Base-by-base conservation (phyloP, 345 rosid species). In the Fremontodendron californicum region DNA sequence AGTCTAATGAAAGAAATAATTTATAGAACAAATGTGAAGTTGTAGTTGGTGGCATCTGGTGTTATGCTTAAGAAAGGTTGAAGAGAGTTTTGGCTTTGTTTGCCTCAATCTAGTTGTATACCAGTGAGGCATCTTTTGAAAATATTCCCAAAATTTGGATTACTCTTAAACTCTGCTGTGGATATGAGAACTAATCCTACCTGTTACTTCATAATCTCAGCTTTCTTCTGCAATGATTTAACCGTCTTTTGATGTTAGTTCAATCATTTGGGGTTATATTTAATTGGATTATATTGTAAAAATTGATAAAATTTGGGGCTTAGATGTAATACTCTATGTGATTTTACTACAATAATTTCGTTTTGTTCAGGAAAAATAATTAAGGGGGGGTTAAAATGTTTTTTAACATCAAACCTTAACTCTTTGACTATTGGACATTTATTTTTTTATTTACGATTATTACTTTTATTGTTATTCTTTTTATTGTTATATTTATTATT, bases 201-300 rank as follows among this genome's bases (percentile, higher is more conserved):
- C 6, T 63, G 23, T 63, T 63, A 37, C 9, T 16, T 63, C 43
- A 37, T 40, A 4, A 5, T 40, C 31, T 40, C 33, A 67, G 11
- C 2, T 19, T 18, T 18, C 10, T 0, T 15, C 66, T 33, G 19
- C 40, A 6, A 15, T 37, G 29, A 19, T 37, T 18, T 37, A 8
- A 37, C 0, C 2, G 9, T 21, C 18, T 9, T 66, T 42, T 12
- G n/a, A 21, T 11, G 71, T 40, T 40, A 40, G n/a, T 66, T 66
- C 9, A 40, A 51, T 66, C 51, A 66, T 65, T 66, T 66, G 25
- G 71, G 71, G 43, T 66, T 42, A 66, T 66, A 55, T 23, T 55
- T 27, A 55, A 66, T 66, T 66, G 6, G 52, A 67, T 21, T n/a
- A 21, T 8, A 42, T 40, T 21, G 31, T n/a, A n/a, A n/a, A n/a